phyloP scores from a whole-genome alignment of 164 flowering plant species.

The Akebia trifoliata region DNA sequence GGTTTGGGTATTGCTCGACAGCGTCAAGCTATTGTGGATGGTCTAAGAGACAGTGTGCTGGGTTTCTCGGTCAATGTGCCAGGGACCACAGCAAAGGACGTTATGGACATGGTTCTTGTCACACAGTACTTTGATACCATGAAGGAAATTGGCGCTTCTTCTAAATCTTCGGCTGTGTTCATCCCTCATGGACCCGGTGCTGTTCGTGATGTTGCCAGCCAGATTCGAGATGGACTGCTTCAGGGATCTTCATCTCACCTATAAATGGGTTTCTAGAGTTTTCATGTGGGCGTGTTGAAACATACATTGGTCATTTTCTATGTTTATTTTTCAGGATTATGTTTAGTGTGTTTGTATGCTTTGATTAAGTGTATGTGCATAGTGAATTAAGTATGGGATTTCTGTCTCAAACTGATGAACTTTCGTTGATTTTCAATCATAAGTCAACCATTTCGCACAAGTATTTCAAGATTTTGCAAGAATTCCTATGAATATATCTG shows the following conservation, averaged over 20 bases:
- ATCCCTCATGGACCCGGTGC: slow-evolving; percentile 82
- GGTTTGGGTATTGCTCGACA: slow-evolving; percentile 58
- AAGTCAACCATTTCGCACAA: too few relatives aligned
- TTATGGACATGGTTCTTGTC: slow-evolving; percentile 69
- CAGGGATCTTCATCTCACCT: slow-evolving; percentile 31
- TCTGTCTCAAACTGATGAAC: too few relatives aligned
- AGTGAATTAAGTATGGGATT: too few relatives aligned
- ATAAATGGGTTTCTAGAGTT: not conserved
- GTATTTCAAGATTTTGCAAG: too few relatives aligned
- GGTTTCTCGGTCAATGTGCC: slow-evolving; percentile 72
- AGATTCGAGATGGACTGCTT: slow-evolving; percentile 65
- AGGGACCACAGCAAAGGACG: slow-evolving; percentile 65
- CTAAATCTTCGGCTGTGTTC: slow-evolving; percentile 70
- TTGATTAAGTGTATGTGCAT: not conserved
- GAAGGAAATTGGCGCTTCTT: slow-evolving; percentile 71
- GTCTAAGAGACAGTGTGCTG: slow-evolving; percentile 70
- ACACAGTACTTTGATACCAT: slow-evolving; percentile 72
- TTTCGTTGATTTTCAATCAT: too few relatives aligned
- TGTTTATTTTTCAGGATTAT: not conserved
- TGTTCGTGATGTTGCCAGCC: slow-evolving; percentile 55
- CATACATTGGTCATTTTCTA: not conserved
- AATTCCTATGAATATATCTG: too few relatives aligned
- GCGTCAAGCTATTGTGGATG: slow-evolving; percentile 70
- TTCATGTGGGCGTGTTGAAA: not conserved
- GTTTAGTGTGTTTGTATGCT: not conserved